These are phyloP conservation scores for Fusarium fujikuroi DNA, from an alignment of 2,329 filamentous ascomycete genomes.

Conservation along the genomic window DNA sequence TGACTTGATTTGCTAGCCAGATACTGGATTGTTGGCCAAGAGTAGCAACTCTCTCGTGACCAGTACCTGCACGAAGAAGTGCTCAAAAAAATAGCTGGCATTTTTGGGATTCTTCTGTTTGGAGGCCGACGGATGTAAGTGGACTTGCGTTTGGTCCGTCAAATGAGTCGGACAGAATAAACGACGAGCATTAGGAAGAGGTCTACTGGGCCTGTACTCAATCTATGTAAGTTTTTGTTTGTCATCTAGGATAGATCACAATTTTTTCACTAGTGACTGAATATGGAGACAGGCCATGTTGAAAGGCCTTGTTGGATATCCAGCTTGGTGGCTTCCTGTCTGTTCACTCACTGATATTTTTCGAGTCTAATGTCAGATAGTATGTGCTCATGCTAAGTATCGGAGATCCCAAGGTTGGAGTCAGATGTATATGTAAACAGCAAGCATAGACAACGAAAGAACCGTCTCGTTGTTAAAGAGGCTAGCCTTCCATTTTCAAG, in stretches of 20 bases:
- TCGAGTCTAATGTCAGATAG: neutral
- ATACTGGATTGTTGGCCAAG: neutral
- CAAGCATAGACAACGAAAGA: neutral
- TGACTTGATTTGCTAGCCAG: neutral
- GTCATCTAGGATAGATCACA: neutral
- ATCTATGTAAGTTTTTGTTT: neutral
- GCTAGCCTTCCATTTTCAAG: neutral
- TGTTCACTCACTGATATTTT: neutral
- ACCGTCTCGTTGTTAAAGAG: neutral
- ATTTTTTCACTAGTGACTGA: neutral
- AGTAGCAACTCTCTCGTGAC: fast-evolving
- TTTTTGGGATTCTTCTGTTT: neutral
- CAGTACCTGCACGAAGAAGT: neutral
- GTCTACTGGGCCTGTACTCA: neutral
- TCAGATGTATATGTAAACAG: neutral
- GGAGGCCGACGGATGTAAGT: neutral
- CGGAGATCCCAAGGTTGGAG: neutral
- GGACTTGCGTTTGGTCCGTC: neutral
- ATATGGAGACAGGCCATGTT: neutral
- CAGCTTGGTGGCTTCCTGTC: neutral
- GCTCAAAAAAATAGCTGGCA: neutral
- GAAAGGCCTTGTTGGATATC: neutral
- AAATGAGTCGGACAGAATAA: neutral
- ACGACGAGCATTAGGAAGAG: neutral
- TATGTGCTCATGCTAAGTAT: fast-evolving